phyloP scores from a whole-genome alignment of 208 protist species.

The Giardia muris region DNA sequence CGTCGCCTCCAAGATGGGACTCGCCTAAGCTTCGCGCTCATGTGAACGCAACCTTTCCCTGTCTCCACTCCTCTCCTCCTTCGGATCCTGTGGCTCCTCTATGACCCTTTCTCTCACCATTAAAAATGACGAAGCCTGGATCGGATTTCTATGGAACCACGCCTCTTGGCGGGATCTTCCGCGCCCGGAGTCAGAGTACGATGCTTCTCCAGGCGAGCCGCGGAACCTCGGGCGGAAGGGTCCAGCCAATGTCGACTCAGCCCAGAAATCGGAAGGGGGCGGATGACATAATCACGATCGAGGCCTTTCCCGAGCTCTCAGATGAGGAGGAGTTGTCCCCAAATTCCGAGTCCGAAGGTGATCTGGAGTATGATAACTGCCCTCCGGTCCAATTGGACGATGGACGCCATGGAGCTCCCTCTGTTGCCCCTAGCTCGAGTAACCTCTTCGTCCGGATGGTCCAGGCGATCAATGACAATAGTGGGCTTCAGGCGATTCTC shows the following conservation, averaged over 20 bases:
- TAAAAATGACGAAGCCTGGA: neutral
- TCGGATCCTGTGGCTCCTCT: neutral
- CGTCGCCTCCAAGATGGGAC: constrained; percentile 35
- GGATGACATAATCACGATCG: neutral
- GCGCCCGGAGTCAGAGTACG: neutral
- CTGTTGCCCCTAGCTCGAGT: neutral
- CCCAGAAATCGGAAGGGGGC: neutral
- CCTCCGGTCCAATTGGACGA: neutral
- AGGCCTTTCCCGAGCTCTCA: constrained; percentile 6
- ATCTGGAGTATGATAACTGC: neutral
- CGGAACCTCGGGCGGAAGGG: neutral
- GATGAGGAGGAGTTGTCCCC: neutral
- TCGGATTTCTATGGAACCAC: neutral
- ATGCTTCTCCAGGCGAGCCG: neutral
- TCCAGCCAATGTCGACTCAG: neutral
- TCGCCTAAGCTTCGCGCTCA: constrained; percentile 20
- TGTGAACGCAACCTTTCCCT: too few species aligned
- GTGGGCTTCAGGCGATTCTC: neutral
- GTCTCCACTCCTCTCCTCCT: too few species aligned
- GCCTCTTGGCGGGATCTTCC: neutral
- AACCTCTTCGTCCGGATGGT: constrained; percentile 1
- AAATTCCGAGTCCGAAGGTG: neutral
- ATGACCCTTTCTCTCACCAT: neutral
- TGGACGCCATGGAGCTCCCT: neutral
- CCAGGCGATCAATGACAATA: neutral